Percentiles rank a stretch among this genome's conserved stretches.
These are phyloP conservation scores for Cicer cuneatum DNA, from an alignment of 306 rosid genomes.

Conservation along the genomic window DNA sequence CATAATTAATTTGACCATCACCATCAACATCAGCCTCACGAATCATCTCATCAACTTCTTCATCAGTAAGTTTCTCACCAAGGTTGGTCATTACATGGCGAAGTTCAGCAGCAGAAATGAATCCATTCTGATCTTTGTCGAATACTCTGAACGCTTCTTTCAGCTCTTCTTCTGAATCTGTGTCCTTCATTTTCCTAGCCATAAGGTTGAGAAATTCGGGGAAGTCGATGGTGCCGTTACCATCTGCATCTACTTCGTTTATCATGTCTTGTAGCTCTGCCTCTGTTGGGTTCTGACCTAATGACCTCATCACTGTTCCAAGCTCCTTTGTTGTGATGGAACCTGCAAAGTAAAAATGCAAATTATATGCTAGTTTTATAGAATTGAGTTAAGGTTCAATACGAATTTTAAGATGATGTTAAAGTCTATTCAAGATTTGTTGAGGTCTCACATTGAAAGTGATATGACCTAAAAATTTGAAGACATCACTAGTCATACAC, in stretches of 20 bases:
- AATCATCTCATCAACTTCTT: slow-evolving; percentile 90
- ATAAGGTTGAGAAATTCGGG: slow-evolving; percentile 87
- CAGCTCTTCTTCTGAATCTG: slow-evolving; percentile 88
- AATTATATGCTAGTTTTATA: too few species aligned
- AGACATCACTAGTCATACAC: too few species aligned
- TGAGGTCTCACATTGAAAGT: too few species aligned
- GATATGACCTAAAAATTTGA: too few species aligned
- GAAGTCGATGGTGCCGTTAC: slow-evolving; percentile 84
- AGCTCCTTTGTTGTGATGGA: slow-evolving; percentile 94
- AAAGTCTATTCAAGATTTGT: too few species aligned
- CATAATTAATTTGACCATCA: slow-evolving; percentile 89
- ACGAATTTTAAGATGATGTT: too few species aligned
- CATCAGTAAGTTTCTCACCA: slow-evolving; percentile 88
- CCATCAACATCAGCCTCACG: slow-evolving; percentile 93
- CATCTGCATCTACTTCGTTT: slow-evolving; percentile 87
- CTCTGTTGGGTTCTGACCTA: slow-evolving; percentile 92
- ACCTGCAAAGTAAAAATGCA: slow-evolving; percentile 45
- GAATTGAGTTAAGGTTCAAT: too few species aligned
- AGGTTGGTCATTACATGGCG: slow-evolving; percentile 96
- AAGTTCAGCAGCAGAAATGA: slow-evolving; percentile 90
- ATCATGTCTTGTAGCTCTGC: slow-evolving; percentile 97
- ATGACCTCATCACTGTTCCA: slow-evolving; percentile 87
- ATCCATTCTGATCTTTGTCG: slow-evolving; percentile 90
- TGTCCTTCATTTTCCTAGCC: slow-evolving; percentile 95
- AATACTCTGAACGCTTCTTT: slow-evolving; percentile 88